Evolutionary conservation across 2,329 filamentous ascomycete species (phyloP).

Genomic region (Alternaria longipes): DNA sequence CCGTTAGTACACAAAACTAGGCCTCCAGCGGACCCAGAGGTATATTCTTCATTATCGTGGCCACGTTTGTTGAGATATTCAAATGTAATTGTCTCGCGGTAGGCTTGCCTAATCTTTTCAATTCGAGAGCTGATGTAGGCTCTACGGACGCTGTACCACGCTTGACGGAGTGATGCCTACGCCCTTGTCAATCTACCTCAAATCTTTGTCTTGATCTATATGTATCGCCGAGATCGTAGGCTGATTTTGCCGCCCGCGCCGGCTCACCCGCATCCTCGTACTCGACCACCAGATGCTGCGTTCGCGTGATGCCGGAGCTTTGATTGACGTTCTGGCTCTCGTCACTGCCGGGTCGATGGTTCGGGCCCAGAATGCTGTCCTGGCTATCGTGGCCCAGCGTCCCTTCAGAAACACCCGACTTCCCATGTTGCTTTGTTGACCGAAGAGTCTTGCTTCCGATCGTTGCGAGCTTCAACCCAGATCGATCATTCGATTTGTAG

Average conservation of each 20-base stretch:
- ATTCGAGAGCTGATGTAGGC: not conserved
- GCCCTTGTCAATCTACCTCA: not conserved
- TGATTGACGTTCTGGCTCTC: not conserved
- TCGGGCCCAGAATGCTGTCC: not conserved
- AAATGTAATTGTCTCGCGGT: no score
- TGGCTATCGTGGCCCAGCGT: not conserved
- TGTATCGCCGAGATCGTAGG: not conserved
- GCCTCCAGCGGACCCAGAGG: no score
- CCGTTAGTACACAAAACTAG: no score
- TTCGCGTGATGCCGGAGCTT: not conserved
- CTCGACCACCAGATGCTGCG: not conserved
- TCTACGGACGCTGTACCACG: not conserved
- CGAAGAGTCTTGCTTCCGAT: slow-evolving; percentile 1
- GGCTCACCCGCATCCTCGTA: not conserved
- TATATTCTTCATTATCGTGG: no score
- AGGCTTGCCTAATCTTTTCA: no score
- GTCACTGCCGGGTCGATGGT: not conserved
- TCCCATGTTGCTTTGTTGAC: not conserved
- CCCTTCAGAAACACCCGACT: not conserved
- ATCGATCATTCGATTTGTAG: not conserved
- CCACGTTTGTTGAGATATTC: no score
- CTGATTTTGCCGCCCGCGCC: not conserved
- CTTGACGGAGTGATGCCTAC: not conserved
- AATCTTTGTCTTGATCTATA: not conserved
- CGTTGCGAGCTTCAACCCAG: not conserved